Evolutionary conservation across 306 rosid genomes (phyloP), one percentile per base, ranked within the genome.

Genomic region (Gleditsia sinensis): DNA sequence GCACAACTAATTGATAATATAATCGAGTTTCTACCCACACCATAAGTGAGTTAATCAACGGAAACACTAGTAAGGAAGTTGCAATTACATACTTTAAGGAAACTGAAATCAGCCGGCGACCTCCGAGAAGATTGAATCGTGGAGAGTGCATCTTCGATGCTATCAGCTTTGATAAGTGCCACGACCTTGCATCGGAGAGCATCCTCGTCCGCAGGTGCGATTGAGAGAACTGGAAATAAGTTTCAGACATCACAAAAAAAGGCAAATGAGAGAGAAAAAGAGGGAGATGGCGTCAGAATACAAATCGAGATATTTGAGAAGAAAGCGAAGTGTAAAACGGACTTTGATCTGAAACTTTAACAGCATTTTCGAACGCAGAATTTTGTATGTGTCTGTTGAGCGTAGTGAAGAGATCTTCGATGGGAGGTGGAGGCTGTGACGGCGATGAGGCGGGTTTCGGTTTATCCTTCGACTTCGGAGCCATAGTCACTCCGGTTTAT

Each of bases 311-410:
- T 7, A 61, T 33, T 70, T 19, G 14, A 46, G 34, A 53, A 46
- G n/a, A 45, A 40, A 8, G 1, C 45, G 45, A 20, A 16, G 28
- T 0, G 57, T 46, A 9, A 66, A 64, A 74, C 74, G 43, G 9
- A 94, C 99, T 90, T 90, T 94, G 97, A 89, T 92, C 90, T 60
- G 99, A 86, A 68, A 90, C 82, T 82, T 86, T 88, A 77, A 82
- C 88, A 39, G 93, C 99, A 61, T 92, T 84, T 7, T 85, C 86
- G 79, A 74, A 87, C 7, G 91, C 82, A 28, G 88, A 83, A 73
- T 77, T 54, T 61, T 90, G 83, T 74, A 94, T 87, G 89, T 88
- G 96, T 17, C 81, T 75, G 87, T 83, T 86, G 56, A 94, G 91
- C 1, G 90, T 64, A 13, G 88, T 33, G 87, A 94, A 94, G 20